Conservation (phyloP, 2,329 filamentous ascomycete species). For the Bipolaris victoriae region DNA sequence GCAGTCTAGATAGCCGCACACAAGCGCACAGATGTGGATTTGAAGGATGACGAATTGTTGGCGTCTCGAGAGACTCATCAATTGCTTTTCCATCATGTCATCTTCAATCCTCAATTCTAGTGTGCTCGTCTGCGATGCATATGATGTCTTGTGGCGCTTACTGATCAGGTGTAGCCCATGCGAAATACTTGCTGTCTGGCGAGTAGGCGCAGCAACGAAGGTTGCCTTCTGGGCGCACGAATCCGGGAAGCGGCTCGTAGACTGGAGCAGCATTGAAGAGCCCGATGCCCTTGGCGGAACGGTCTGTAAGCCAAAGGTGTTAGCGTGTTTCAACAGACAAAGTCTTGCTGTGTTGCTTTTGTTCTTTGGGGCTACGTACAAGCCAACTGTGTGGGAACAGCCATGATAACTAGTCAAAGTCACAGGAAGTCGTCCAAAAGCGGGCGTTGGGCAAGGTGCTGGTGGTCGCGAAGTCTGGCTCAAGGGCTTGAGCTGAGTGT, state of each 20-base stretch:
- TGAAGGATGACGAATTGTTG: slow-evolving; percentile 6
- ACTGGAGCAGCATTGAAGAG: slow-evolving; percentile 88
- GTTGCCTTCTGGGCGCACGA: slow-evolving; percentile 83
- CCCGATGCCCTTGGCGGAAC: slow-evolving; percentile 95
- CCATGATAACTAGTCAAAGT: slow-evolving; percentile 96
- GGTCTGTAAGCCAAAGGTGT: slow-evolving; percentile 59
- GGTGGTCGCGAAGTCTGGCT: slow-evolving; percentile 43
- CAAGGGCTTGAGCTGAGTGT: slow-evolving; percentile 25
- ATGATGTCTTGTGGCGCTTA: slow-evolving; percentile 44
- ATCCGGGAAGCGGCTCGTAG: slow-evolving; percentile 84
- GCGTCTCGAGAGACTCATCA: neutral
- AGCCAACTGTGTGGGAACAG: slow-evolving; percentile 90
- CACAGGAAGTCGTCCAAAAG: slow-evolving; percentile 62
- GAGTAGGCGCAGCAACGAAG: slow-evolving; percentile 95
- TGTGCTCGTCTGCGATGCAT: neutral
- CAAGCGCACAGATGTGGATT: neutral
- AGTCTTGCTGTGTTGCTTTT: neutral
- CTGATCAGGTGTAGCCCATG: slow-evolving; percentile 86
- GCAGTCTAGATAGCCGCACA: neutral
- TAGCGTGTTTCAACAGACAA: slow-evolving; percentile 12
- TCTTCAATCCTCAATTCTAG: neutral
- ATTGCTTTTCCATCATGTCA: neutral
- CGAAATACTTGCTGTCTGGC: slow-evolving; percentile 93
- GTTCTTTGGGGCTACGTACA: slow-evolving; percentile 58
- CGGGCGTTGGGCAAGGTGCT: slow-evolving; percentile 36